Percentiles rank a stretch among this genome's conserved stretches.
Conservation (phyloP, 768 basidiomycete species). For the Harrya chromipes region DNA sequence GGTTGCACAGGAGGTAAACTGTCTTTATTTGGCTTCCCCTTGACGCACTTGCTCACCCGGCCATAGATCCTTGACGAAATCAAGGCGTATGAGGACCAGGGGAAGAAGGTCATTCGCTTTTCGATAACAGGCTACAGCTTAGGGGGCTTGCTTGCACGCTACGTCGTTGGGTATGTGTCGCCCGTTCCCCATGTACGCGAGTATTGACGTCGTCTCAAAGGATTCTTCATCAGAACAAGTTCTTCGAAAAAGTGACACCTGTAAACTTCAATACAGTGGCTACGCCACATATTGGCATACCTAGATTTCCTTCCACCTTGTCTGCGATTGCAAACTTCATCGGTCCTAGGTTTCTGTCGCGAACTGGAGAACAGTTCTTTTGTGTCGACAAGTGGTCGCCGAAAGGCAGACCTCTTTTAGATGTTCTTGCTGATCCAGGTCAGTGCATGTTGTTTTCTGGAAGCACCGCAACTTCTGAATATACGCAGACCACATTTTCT, state of each 20-base stretch:
- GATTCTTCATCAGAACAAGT: slow-evolving; percentile 60
- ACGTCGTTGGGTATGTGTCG: slow-evolving; percentile 60
- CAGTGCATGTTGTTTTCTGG: slow-evolving; percentile 11
- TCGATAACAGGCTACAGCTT: slow-evolving; percentile 77
- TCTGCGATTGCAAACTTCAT: slow-evolving; percentile 52
- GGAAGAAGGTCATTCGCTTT: slow-evolving; percentile 61
- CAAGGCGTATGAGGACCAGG: slow-evolving; percentile 47
- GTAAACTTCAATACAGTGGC: slow-evolving; percentile 83
- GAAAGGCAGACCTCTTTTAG: slow-evolving; percentile 62
- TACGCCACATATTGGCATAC: slow-evolving; percentile 80
- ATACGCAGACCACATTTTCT: slow-evolving; percentile 66
- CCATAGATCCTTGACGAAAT: slow-evolving; percentile 56
- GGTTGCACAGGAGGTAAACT: slow-evolving; percentile 68
- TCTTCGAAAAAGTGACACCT: slow-evolving; percentile 69
- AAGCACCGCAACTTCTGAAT: not conserved
- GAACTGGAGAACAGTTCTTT: slow-evolving; percentile 81
- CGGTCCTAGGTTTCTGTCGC: slow-evolving; percentile 67
- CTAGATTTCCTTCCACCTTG: slow-evolving; percentile 55
- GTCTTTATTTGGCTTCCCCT: not conserved
- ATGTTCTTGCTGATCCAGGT: slow-evolving; percentile 82
- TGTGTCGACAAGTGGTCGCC: slow-evolving; percentile 70
- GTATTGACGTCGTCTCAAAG: slow-evolving; percentile 32
- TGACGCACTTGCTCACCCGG: slow-evolving; percentile 1
- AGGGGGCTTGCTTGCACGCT: slow-evolving; percentile 80
- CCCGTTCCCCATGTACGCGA: not conserved